Evolutionary conservation across 2,329 filamentous ascomycete species (phyloP).

Genomic region (Metarhizium guizhouense): DNA sequence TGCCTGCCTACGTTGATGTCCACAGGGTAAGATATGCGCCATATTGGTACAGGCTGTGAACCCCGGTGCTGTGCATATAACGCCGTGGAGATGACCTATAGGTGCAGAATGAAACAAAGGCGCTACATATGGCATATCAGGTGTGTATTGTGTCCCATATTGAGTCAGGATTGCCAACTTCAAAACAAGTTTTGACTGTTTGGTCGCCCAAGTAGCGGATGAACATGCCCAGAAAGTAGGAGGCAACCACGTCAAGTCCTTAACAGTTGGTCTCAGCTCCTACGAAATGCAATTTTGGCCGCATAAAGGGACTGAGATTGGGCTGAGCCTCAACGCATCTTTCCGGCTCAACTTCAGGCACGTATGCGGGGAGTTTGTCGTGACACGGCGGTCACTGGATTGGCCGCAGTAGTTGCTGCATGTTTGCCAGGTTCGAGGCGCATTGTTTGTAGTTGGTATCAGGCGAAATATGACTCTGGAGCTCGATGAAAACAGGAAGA

Average conservation of each 20-base stretch:
- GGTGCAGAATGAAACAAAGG: background rate
- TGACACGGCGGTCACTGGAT: background rate
- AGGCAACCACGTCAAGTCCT: background rate
- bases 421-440: background rate
- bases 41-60: background rate
- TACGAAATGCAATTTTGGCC: background rate
- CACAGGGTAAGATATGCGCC: background rate
- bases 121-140: background rate
- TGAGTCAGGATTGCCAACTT: background rate
- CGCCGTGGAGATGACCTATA: background rate
- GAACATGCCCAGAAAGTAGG: background rate
- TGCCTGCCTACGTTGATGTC: background rate
- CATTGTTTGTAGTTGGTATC: background rate
- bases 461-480: background rate
- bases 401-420: background rate
- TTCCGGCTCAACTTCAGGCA: background rate
- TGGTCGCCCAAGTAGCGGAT: background rate
- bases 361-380: background rate
- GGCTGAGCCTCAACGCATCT: background rate
- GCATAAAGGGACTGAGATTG: background rate
- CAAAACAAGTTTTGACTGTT: background rate
- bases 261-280: background rate
- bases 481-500: too few relatives aligned
- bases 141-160: background rate
- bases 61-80: background rate